Conservation (phyloP, 495 filamentous ascomycete species). For the Letharia lupina region DNA sequence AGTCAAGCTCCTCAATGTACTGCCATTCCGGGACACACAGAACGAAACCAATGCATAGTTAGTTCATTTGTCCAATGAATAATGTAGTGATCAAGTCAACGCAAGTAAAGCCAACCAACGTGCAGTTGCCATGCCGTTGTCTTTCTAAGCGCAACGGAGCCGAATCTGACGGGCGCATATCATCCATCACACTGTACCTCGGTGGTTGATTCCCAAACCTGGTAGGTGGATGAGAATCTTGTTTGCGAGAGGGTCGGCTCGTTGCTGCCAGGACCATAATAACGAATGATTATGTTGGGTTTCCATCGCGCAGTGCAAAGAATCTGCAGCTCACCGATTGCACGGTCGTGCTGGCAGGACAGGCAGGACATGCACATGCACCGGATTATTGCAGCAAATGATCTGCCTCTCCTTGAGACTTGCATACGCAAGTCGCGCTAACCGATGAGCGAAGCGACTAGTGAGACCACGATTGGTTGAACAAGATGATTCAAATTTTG, state of each 20-base stretch:
- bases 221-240: neutral
- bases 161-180: neutral
- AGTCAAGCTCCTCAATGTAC: neutral
- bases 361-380: neutral
- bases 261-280: neutral
- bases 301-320: neutral
- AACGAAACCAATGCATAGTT: neutral
- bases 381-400: neutral
- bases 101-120: neutral
- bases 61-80: neutral
- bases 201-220: neutral
- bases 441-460: too few relatives aligned
- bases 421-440: neutral
- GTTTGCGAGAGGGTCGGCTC: neutral
- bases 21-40: neutral
- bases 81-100: neutral
- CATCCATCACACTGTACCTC: neutral
- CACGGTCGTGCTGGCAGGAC: neutral
- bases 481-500: neutral
- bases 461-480: neutral
- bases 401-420: neutral
- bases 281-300: neutral
- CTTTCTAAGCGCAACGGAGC: too few relatives aligned
- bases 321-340: neutral
- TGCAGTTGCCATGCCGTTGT: too few relatives aligned